phyloP scores from a whole-genome alignment of 352 stramenopile species.

The Stramenopiles sp. region DNA sequence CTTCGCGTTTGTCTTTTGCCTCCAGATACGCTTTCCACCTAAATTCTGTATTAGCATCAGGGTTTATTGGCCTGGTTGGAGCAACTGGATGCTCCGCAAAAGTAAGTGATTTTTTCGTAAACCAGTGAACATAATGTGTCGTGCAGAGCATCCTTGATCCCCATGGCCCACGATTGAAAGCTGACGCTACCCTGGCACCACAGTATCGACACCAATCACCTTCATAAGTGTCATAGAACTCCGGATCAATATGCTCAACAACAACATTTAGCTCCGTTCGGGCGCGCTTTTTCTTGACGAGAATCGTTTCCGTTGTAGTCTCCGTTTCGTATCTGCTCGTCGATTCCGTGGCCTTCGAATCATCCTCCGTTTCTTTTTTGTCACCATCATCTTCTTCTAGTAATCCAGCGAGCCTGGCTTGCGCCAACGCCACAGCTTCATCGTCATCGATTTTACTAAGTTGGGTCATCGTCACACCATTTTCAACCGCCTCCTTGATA shows the following conservation, averaged over 20 bases:
- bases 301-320: background rate
- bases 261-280: background rate
- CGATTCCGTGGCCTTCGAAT: background rate
- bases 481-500: constrained; percentile 34
- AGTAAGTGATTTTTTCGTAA: constrained; percentile 9
- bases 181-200: background rate
- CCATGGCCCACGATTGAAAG: constrained; percentile 5
- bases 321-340: background rate
- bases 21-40: constrained; percentile 5
- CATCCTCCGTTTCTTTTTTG: background rate
- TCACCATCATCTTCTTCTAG: background rate
- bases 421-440: background rate
- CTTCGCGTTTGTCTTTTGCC: background rate
- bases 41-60: constrained; percentile 7
- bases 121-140: constrained; percentile 3
- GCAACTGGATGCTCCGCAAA: background rate
- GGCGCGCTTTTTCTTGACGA: background rate
- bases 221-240: constrained; percentile 9
- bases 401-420: background rate
- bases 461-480: constrained; percentile 18
- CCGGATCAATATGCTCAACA: background rate
- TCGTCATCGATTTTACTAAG: background rate
- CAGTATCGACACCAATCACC: constrained; percentile 11
- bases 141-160: background rate
- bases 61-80: background rate